These are phyloP conservation scores for Macaranga tanarius DNA, from an alignment of 441 rosid genomes.

Conservation along the genomic window DNA sequence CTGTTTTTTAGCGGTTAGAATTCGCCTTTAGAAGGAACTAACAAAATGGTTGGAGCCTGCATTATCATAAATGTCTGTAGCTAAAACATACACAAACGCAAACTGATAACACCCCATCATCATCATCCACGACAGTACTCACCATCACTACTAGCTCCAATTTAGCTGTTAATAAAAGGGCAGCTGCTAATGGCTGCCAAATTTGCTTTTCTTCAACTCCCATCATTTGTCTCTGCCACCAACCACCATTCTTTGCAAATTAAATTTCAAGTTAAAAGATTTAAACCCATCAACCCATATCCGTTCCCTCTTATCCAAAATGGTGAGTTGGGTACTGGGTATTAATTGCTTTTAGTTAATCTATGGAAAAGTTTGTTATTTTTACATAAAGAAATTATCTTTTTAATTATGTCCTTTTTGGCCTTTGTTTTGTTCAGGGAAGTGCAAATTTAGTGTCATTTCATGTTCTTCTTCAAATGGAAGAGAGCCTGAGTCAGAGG, in stretches of 20 bases:
- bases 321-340: neutral
- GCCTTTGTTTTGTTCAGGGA: conserved; percentile 24
- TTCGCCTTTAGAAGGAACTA: neutral
- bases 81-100: conserved; percentile 17
- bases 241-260: conserved; percentile 3
- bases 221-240: conserved; percentile 21
- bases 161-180: neutral
- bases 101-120: neutral
- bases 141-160: neutral
- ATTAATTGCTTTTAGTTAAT: neutral
- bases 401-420: neutral
- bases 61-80: conserved; percentile 20
- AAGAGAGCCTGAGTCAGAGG: conserved; percentile 50
- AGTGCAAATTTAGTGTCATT: conserved; percentile 29
- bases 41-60: neutral
- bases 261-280: conserved; percentile 21
- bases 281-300: conserved; percentile 23
- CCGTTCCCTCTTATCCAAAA: neutral
- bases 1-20: conserved; percentile 19
- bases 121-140: neutral
- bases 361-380: neutral
- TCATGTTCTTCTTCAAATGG: conserved; percentile 61
- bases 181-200: conserved; percentile 35
- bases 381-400: neutral
- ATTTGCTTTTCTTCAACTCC: conserved; percentile 32